A percentile compares a stretch with the other conserved stretches of the same genome.
Evolutionary conservation across 169 alveolate species (phyloP).

Genomic region (Besnoitia besnoiti): DNA sequence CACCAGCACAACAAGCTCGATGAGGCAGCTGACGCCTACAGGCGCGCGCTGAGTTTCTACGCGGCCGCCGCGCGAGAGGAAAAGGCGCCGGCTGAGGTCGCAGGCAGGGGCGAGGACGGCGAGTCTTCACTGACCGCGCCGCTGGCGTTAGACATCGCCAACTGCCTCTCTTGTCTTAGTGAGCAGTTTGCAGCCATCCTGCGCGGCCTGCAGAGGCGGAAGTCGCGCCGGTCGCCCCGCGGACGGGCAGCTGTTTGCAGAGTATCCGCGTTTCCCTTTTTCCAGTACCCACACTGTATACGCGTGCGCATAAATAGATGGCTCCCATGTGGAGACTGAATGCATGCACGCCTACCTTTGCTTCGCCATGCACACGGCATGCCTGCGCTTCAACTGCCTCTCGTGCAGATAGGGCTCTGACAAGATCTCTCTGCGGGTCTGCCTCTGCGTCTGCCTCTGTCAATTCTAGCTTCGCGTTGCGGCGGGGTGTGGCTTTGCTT

Average conservation of each 20-base stretch:
- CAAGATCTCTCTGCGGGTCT: too few species aligned
- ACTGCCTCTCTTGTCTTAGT: constrained; percentile 11
- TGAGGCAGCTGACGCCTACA: constrained; percentile 2
- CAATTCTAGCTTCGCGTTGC: too few species aligned
- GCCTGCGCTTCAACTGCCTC: too few species aligned
- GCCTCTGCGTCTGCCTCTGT: not conserved
- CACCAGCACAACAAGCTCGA: constrained; percentile 26
- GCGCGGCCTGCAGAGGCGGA: not conserved
- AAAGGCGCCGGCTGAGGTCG: not conserved
- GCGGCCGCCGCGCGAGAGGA: not conserved
- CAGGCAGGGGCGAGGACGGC: not conserved
- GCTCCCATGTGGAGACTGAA: not conserved
- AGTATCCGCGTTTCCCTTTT: too few species aligned
- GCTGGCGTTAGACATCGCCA: not conserved
- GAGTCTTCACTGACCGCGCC: not conserved
- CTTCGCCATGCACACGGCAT: not conserved
- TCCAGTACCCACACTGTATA: too few species aligned
- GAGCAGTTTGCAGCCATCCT: too few species aligned
- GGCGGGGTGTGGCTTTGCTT: not conserved
- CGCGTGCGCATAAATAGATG: not conserved
- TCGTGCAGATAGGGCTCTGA: too few species aligned
- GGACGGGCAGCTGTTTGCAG: too few species aligned
- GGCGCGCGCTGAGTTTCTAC: not conserved
- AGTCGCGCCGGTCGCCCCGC: too few species aligned
- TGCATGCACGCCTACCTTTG: not conserved